These are phyloP conservation scores for Marsdenia floribunda DNA, from an alignment of 257 asterid species.

Conservation along the genomic window DNA sequence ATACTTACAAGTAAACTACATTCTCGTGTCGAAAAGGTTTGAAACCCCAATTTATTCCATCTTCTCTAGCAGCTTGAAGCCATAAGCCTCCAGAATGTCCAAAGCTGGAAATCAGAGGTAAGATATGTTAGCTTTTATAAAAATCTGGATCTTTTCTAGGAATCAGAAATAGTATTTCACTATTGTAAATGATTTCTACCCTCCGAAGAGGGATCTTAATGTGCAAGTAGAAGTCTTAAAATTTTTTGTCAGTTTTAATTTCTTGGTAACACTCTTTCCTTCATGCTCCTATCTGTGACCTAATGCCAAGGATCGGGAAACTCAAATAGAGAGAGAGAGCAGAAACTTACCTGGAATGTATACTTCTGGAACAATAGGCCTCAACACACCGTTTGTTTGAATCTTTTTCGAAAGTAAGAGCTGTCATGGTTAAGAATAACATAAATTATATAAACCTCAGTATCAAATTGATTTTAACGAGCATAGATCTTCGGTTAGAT, in stretches of 20 bases:
- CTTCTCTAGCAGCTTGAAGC: constrained; percentile 76
- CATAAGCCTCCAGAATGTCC: constrained; percentile 69
- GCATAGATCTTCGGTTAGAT: too few species aligned
- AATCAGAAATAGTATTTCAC: neutral
- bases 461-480: neutral
- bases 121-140: neutral
- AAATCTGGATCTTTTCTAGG: neutral
- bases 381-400: constrained; percentile 55
- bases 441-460: neutral
- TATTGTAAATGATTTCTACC: neutral
- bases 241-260: neutral
- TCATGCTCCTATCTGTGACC: neutral
- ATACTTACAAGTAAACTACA: neutral
- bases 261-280: neutral
- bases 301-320: neutral
- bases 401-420: constrained; percentile 59
- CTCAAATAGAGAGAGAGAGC: neutral
- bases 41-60: constrained; percentile 26
- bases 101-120: constrained; percentile 46
- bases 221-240: neutral
- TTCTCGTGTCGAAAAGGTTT: neutral
- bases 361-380: constrained; percentile 77
- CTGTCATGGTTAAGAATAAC: constrained; percentile 31
- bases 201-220: neutral
- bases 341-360: constrained; percentile 61